Evolutionary conservation across 2,329 filamentous ascomycete species (phyloP), one percentile per base, ranked within the genome.

Genomic region (Paradendryphiella salina): DNA sequence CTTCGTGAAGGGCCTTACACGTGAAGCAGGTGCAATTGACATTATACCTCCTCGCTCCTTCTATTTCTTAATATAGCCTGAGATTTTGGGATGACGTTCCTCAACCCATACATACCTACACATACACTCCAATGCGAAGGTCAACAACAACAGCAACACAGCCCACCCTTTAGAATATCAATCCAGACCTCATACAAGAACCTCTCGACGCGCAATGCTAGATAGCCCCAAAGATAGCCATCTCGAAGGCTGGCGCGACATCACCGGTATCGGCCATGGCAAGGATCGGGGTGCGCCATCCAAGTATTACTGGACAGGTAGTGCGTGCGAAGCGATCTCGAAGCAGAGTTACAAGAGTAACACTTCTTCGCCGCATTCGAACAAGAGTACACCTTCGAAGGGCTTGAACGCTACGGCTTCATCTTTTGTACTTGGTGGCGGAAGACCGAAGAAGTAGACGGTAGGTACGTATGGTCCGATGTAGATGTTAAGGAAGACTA

Each of bases 241-340:
- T 13, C 49, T 41, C n/a, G 18, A 50, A 4, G 13, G 29, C 29
- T 55, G 41, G 48, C 45, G 45, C 14, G 14, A 29, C 7, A 38
- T 46, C 23, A 45, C 46, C 26, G 46, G 52, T 20, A 41, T 50
- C 35, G 49, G 49, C 4, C 38, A 46, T 17, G 55, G 55, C 31
- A 15, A 36, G 17, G 11, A 36, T 4, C 56, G 52, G 48, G 48
- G 42, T 32, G 36, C 44, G 10, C 18, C 21, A 13, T 33, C 46
- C 23, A 11, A n/a, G 6, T 13, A 48, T 9, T 4, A 31, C 9
- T 43, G 20, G 10, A 10, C 21, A 2, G 38, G 46, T 17, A 20
- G 5, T 10, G 17, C 4, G 9, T 48, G 31, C 21, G 38, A 26
- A 6, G 13, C 32, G 5, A 23, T 15, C 31, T 1, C 15, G 14